phyloP scores from a whole-genome alignment of 805 yeast species.

The Candida pini region DNA sequence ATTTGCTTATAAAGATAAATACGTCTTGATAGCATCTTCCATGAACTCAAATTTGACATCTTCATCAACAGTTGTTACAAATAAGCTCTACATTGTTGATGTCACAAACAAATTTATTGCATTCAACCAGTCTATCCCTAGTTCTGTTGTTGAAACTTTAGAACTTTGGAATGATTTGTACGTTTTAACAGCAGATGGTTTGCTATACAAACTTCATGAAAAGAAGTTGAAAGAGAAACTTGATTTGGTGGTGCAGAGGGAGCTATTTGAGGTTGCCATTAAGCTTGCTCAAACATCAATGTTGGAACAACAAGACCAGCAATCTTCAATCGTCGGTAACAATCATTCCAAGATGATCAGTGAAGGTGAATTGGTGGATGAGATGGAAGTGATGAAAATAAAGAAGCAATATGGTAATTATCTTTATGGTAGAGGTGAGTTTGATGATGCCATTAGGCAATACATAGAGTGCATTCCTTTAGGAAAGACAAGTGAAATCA shows the following conservation, averaged over 20 bases:
- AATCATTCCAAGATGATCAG: slow-evolving; percentile 12
- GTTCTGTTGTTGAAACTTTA: slow-evolving; percentile 55
- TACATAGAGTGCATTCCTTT: slow-evolving; percentile 46
- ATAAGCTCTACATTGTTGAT: slow-evolving; percentile 65
- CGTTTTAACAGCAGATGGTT: slow-evolving; percentile 69
- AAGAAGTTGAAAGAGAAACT: slow-evolving; percentile 63
- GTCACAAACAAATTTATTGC: slow-evolving; percentile 63
- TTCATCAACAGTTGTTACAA: slow-evolving; percentile 29
- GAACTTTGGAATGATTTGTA: slow-evolving; percentile 51
- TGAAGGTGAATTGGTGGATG: slow-evolving; percentile 12
- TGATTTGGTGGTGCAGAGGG: slow-evolving; percentile 60
- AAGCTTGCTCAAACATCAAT: slow-evolving; percentile 45
- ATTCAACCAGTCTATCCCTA: slow-evolving; percentile 62
- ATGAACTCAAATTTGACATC: slow-evolving; percentile 30
- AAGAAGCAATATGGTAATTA: slow-evolving; percentile 65
- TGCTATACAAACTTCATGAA: slow-evolving; percentile 62
- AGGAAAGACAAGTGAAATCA: slow-evolving; percentile 68
- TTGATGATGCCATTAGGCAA: slow-evolving; percentile 65
- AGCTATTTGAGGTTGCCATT: slow-evolving; percentile 68
- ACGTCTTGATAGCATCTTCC: slow-evolving; percentile 56
- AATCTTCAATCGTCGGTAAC: slow-evolving; percentile 20
- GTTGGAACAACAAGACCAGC: slow-evolving; percentile 49
- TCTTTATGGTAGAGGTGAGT: slow-evolving; percentile 60
- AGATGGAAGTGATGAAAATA: slow-evolving; percentile 33
- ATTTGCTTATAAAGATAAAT: slow-evolving; percentile 37